Evolutionary conservation across 805 yeast genomes (phyloP).

Genomic region (Kuraishia borneana): DNA sequence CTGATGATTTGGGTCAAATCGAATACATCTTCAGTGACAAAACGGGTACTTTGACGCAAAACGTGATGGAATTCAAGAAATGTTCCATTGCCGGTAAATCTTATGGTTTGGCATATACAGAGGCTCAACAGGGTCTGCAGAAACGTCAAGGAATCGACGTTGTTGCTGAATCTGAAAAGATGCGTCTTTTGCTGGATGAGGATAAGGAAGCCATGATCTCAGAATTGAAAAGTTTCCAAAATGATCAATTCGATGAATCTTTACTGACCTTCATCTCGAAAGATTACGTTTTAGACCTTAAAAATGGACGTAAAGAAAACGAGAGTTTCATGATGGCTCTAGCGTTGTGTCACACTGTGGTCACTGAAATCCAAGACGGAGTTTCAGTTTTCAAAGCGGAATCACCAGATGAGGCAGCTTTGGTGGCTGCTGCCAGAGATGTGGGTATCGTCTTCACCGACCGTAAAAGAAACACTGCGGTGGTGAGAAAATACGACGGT

Average conservation of each 20-base stretch:
- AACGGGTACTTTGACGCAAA: constrained; percentile 78
- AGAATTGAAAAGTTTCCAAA: constrained; percentile 23
- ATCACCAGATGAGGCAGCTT: constrained; percentile 76
- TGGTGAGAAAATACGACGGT: constrained; percentile 33
- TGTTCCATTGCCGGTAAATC: constrained; percentile 58
- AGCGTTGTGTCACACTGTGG: constrained; percentile 68
- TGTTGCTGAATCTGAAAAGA: constrained; percentile 30
- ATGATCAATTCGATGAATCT: constrained; percentile 39
- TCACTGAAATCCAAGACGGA: constrained; percentile 40
- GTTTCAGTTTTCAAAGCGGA: constrained; percentile 56
- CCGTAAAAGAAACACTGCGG: constrained; percentile 35
- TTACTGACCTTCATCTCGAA: constrained; percentile 53
- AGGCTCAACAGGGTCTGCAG: constrained; percentile 63
- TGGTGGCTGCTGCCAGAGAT: constrained; percentile 69
- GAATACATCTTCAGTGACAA: constrained; percentile 77
- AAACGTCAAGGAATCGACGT: constrained; percentile 57
- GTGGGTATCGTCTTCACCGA: constrained; percentile 55
- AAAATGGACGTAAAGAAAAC: constrained; percentile 29
- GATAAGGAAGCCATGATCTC: constrained; percentile 39
- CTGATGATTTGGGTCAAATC: constrained; percentile 78
- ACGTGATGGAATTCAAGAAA: constrained; percentile 73
- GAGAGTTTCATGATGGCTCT: constrained; percentile 52
- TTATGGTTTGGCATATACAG: constrained; percentile 71
- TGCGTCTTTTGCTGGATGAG: constrained; percentile 25
- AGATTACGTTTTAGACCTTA: constrained; percentile 43